Evolutionary conservation across 306 rosid genomes (phyloP).

Genomic region (Cicer bijugum): DNA sequence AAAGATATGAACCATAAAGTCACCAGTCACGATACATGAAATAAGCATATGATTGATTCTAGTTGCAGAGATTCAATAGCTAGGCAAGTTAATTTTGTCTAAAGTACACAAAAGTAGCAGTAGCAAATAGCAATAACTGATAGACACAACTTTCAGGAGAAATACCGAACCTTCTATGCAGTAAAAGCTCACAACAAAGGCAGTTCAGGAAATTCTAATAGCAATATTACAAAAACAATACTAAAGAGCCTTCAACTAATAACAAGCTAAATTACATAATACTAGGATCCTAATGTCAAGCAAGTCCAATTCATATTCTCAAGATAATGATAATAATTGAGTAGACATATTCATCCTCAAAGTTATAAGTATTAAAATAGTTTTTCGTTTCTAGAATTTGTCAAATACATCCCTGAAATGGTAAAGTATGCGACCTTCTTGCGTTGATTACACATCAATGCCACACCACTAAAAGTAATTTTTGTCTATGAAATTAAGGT

Average conservation of each 20-base stretch:
- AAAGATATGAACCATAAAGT: conserved; percentile 32
- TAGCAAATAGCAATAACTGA: conserved; percentile 12
- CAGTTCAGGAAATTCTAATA: conserved; percentile 23
- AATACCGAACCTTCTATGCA: neutral
- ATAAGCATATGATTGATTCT: conserved; percentile 14
- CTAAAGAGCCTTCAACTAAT: neutral
- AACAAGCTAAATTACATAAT: conserved; percentile 4
- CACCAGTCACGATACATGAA: conserved; percentile 2
- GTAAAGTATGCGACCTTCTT: too few relatives aligned
- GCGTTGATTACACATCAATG: too few relatives aligned
- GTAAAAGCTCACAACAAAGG: conserved; percentile 34
- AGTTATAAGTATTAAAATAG: too few relatives aligned
- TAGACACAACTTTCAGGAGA: neutral
- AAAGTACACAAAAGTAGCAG: neutral
- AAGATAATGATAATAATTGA: neutral
- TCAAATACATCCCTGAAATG: too few relatives aligned
- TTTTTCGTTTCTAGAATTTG: too few relatives aligned
- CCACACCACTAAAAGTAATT: too few relatives aligned
- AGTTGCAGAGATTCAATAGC: conserved; percentile 29
- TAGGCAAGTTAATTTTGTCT: neutral
- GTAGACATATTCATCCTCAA: too few relatives aligned
- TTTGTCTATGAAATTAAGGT: too few relatives aligned
- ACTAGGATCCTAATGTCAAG: conserved; percentile 19
- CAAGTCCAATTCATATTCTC: conserved; percentile 18
- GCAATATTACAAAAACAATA: conserved; percentile 10